phyloP scores from a whole-genome alignment of 495 filamentous ascomycete genomes.

The Lasiosphaeria miniovina region DNA sequence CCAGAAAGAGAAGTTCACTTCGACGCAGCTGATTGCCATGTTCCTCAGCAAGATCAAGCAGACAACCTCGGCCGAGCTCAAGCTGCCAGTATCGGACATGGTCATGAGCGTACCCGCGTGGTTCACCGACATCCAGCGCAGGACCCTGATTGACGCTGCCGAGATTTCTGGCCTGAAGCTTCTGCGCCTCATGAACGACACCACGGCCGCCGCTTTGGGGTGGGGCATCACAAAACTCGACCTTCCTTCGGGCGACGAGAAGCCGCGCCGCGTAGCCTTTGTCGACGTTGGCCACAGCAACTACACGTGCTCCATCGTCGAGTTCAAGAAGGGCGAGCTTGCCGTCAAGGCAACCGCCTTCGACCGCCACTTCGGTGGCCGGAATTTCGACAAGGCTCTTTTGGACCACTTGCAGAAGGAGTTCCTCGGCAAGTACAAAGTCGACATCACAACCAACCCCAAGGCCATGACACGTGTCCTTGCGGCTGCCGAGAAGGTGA shows the following conservation, averaged over 20 bases:
- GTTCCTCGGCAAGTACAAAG: constrained; percentile 90
- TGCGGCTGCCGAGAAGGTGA: constrained; percentile 90
- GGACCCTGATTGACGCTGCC: constrained; percentile 84
- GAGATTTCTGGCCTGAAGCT: constrained; percentile 93
- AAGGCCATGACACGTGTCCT: constrained; percentile 86
- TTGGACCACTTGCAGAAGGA: constrained; percentile 93
- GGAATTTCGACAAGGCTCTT: constrained; percentile 92
- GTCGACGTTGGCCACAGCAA: constrained; percentile 96
- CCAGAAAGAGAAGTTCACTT: constrained; percentile 90
- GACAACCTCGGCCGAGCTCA: constrained; percentile 82
- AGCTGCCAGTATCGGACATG: constrained; percentile 88
- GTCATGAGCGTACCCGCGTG: constrained; percentile 93
- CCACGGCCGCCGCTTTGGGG: constrained; percentile 90
- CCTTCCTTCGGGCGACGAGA: constrained; percentile 84
- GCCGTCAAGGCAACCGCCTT: constrained; percentile 88
- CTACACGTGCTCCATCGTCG: constrained; percentile 89
- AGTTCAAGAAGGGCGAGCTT: constrained; percentile 97
- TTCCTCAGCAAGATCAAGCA: constrained; percentile 91
- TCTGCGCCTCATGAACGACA: constrained; percentile 95
- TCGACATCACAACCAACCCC: constrained; percentile 81
- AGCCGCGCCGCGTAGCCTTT: constrained; percentile 86
- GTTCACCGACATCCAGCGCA: constrained; percentile 94
- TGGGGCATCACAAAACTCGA: constrained; percentile 98
- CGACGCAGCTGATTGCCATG: constrained; percentile 89
- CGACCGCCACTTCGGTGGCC: constrained; percentile 95